phyloP scores from a whole-genome alignment of 2,329 filamentous ascomycete genomes.

The Mycogone perniciosa region DNA sequence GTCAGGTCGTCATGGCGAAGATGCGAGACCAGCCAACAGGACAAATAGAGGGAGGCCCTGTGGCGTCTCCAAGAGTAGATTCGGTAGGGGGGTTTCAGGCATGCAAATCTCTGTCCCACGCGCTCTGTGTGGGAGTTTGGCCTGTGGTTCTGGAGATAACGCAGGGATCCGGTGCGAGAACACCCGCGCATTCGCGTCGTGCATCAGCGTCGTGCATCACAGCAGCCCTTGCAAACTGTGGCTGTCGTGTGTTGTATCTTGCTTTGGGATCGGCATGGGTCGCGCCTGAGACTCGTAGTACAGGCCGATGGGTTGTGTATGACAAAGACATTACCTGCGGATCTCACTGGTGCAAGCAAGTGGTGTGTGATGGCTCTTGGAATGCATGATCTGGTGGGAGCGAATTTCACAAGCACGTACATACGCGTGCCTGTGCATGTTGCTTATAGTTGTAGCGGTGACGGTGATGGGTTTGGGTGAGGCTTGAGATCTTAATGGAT shows the following conservation, averaged over 20 bases:
- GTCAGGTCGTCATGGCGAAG: too few relatives aligned
- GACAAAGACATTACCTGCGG: background rate
- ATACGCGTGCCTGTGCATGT: background rate
- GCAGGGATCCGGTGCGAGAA: constrained; percentile 14
- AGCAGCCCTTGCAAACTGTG: background rate
- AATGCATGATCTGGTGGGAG: background rate
- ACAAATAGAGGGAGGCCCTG: too few relatives aligned
- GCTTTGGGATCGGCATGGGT: background rate
- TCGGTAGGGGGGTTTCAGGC: too few relatives aligned
- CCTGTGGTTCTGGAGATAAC: constrained; percentile 12
- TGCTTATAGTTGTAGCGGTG: background rate
- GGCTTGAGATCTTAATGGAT: too few relatives aligned
- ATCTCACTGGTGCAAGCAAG: background rate
- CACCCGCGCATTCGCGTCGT: constrained; percentile 1
- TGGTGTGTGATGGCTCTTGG: background rate
- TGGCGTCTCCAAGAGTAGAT: too few relatives aligned
- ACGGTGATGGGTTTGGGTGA: too few relatives aligned
- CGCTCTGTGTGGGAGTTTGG: background rate
- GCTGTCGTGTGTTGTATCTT: constrained; percentile 5
- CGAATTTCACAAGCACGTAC: background rate
- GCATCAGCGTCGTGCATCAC: background rate
- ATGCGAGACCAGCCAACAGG: too few relatives aligned
- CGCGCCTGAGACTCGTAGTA: background rate
- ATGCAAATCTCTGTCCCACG: background rate
- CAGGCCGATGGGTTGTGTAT: too few relatives aligned